Evolutionary conservation across 495 filamentous ascomycete species (phyloP), one percentile per base, ranked within the genome.

Genomic region (Penicillium lagena): DNA sequence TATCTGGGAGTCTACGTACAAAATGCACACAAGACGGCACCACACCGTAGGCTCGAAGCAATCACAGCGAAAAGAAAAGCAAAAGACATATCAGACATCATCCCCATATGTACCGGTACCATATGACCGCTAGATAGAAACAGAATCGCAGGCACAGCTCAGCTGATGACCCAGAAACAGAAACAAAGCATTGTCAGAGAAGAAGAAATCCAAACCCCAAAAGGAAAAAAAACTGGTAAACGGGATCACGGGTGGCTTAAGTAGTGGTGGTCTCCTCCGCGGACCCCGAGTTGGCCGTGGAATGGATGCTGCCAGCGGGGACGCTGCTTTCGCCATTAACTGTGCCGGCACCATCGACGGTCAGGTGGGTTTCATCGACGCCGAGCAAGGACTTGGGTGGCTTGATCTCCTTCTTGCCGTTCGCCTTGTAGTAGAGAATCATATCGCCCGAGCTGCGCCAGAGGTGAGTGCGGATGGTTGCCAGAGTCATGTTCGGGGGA

Each of bases 381-480:
- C 36, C 46, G 4, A 44, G 52, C 29, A 61, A 35, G 10, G 43
- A 49, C 4, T 43, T 52, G 1, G 64, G 56, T 7, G 59, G 49
- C 30, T 45, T 59, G 27, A 72, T 68, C 36, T 65, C 61, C 41
- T 87, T 87, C 60, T 79, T 79, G 15, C 89, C 89, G 51, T 96
- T 97, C 28, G 87, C 76, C 57, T 90, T 91, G 75, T 97, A 98
- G 51, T 87, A 80, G 31, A 98, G 70, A 28, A 94, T 63, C 55
- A 98, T 86, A 62, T 98, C 93, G 41, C 85, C 89, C 10, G 87
- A 86, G 17, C 84, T 86, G 49, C 93, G 87, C 93, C 94, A 98
- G 37, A 97, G 71, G 54, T 95, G 87, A 7, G 88, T 80, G 37
- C 89, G 82, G 22, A 98, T 80, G 0, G 90, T 96, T 14, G 89